Conservation (phyloP, 2,329 filamentous ascomycete genomes). For the Fusarium scirpi region DNA sequence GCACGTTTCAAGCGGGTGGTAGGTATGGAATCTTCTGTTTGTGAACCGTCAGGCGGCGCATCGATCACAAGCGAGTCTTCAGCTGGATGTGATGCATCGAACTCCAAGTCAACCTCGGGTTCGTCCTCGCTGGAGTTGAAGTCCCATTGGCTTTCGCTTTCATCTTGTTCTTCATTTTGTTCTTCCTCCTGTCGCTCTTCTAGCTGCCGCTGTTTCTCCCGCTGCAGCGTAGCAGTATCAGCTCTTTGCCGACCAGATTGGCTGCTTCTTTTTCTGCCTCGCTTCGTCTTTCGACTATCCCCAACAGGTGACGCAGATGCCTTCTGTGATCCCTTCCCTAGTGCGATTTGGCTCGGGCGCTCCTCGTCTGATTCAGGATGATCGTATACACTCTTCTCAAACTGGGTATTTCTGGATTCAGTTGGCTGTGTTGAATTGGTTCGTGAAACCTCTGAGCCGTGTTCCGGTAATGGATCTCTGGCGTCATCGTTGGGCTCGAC, state of each 20-base stretch:
- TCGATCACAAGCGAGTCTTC: slow-evolving; percentile 42
- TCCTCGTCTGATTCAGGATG: neutral
- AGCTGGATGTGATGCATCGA: neutral
- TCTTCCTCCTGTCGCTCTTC: neutral
- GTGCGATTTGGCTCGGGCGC: neutral
- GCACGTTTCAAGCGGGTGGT: slow-evolving; percentile 21
- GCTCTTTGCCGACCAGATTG: neutral
- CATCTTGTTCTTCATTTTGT: neutral
- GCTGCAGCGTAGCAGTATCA: neutral
- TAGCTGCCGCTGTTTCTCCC: neutral
- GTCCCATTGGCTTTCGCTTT: neutral
- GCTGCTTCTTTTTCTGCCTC: neutral
- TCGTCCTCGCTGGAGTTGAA: neutral
- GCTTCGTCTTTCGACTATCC: neutral
- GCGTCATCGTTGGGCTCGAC: slow-evolving; percentile 1
- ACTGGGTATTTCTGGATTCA: neutral
- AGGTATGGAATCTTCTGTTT: neutral
- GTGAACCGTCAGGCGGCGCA: slow-evolving; percentile 13
- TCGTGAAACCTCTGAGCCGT: slow-evolving; percentile 14
- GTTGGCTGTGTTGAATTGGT: neutral
- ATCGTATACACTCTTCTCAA: neutral
- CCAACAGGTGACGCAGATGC: neutral
- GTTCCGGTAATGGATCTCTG: slow-evolving; percentile 27
- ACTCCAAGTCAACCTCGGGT: neutral
- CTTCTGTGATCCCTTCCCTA: neutral